Evolutionary conservation across 176 grass and related monocot genomes (phyloP).

Genomic region (Microstegium vimineum): DNA sequence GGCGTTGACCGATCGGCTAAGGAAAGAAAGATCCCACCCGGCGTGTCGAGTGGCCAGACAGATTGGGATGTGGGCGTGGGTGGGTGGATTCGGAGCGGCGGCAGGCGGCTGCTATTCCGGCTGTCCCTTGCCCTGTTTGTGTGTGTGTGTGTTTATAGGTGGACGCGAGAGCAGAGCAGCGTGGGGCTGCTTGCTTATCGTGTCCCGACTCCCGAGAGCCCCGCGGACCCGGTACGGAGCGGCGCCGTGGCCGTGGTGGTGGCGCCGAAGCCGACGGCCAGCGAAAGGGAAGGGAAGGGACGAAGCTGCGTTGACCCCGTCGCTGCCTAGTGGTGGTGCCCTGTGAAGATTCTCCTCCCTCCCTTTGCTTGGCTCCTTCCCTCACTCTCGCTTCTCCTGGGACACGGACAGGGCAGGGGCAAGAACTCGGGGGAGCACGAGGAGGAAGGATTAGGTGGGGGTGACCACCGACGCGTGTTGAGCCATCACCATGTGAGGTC

Average conservation of each 20-base stretch:
- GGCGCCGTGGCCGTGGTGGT: not conserved
- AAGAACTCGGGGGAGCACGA: too few relatives aligned
- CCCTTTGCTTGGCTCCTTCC: not conserved
- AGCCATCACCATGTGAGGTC: not conserved
- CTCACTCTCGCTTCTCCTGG: not conserved
- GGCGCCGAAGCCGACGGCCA: not conserved
- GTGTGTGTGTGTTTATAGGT: conserved; percentile 1
- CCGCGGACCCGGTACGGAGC: not conserved
- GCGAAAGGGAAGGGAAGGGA: not conserved
- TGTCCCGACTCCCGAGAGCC: not conserved
- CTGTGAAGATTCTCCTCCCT: not conserved
- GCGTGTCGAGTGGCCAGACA: not conserved
- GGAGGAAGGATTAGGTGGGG: not conserved
- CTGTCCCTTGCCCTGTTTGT: not conserved
- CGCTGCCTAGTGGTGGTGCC: not conserved
- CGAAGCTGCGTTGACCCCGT: not conserved
- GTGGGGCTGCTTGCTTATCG: not conserved
- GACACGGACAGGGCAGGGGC: too few relatives aligned
- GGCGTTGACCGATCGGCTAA: conserved; percentile 15
- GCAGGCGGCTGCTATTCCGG: not conserved
- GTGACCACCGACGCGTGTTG: not conserved
- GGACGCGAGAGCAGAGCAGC: not conserved
- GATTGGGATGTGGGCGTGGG: too few relatives aligned
- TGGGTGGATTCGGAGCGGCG: not conserved
- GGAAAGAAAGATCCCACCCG: conserved; percentile 7